Evolutionary conservation across 2,329 filamentous ascomycete genomes (phyloP).

Genomic region (Fusarium redolens): DNA sequence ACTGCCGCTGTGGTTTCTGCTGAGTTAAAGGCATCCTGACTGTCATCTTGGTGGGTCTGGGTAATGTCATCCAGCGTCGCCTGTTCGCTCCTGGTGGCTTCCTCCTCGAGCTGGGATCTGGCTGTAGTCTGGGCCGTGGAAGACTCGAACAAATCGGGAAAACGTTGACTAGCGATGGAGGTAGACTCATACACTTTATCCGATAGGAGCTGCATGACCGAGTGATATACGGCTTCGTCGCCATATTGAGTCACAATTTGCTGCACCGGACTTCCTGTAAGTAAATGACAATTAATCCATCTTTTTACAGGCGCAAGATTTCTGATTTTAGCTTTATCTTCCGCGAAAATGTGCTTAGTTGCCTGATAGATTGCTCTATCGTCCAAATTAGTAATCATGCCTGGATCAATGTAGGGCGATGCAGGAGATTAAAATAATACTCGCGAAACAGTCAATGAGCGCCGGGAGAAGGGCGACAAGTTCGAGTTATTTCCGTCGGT

Average conservation of each 20-base stretch:
- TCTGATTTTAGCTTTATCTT: not conserved
- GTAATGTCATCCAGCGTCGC: not conserved
- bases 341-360: not conserved
- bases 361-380: not conserved
- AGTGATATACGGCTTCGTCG: not conserved
- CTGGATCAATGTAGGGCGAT: accelerated
- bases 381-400: accelerated
- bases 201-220: accelerated
- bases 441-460: no score
- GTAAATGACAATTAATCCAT: not conserved
- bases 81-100: not conserved
- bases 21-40: no score
- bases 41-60: no score
- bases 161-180: not conserved
- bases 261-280: not conserved
- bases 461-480: no score
- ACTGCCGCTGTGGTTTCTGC: no score
- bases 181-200: not conserved
- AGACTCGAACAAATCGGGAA: not conserved
- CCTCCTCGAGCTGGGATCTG: not conserved
- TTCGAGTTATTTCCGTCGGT: no score
- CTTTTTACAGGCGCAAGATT: accelerated
- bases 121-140: accelerated
- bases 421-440: accelerated
- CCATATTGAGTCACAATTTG: not conserved